A percentile compares a stretch with the other conserved stretches of the same genome.
Evolutionary conservation across 2,329 filamentous ascomycete genomes (phyloP).

Genomic region (Bipolaris sorokiniana): DNA sequence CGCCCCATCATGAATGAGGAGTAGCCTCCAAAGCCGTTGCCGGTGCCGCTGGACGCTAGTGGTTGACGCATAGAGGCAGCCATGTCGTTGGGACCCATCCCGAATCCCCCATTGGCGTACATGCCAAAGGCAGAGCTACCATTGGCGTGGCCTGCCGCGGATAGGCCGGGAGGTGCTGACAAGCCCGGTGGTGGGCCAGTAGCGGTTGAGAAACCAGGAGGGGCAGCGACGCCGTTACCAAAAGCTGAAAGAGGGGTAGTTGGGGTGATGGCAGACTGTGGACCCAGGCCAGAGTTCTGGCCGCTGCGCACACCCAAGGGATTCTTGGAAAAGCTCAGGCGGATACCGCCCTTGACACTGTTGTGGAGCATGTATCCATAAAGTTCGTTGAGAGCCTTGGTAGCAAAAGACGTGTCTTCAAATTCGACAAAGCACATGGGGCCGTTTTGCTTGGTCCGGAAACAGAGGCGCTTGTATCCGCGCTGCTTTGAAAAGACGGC

Average conservation of each 20-base stretch:
- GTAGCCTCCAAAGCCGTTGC: conserved; percentile 44
- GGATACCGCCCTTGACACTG: conserved; percentile 91
- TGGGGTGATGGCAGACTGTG: conserved; percentile 58
- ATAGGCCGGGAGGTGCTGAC: conserved; percentile 73
- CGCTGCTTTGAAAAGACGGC: conserved; percentile 89
- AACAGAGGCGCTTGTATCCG: conserved; percentile 93
- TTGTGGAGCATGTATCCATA: conserved; percentile 89
- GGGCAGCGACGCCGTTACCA: conserved; percentile 61
- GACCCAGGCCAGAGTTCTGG: conserved; percentile 64
- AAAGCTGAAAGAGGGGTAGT: conserved; percentile 63
- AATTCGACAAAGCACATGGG: conserved; percentile 99
- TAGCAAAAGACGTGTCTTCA: conserved; percentile 89
- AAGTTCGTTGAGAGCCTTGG: conserved; percentile 85
- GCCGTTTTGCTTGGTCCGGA: conserved; percentile 91
- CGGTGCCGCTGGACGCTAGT: conserved; percentile 39
- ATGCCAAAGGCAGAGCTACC: conserved; percentile 43
- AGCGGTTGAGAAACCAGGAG: conserved; percentile 67
- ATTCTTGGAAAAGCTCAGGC: conserved; percentile 96
- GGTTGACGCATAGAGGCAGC: conserved; percentile 42
- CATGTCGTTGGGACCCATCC: conserved; percentile 46
- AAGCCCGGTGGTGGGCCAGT: conserved; percentile 84
- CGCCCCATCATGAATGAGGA: conserved; percentile 51
- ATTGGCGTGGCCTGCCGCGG: conserved; percentile 40
- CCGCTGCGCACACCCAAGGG: conserved; percentile 87
- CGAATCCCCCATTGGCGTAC: conserved; percentile 48